Evolutionary conservation across 2,329 filamentous ascomycete genomes (phyloP), one percentile per base, ranked within the genome.

Genomic region (Septoria petroselini): DNA sequence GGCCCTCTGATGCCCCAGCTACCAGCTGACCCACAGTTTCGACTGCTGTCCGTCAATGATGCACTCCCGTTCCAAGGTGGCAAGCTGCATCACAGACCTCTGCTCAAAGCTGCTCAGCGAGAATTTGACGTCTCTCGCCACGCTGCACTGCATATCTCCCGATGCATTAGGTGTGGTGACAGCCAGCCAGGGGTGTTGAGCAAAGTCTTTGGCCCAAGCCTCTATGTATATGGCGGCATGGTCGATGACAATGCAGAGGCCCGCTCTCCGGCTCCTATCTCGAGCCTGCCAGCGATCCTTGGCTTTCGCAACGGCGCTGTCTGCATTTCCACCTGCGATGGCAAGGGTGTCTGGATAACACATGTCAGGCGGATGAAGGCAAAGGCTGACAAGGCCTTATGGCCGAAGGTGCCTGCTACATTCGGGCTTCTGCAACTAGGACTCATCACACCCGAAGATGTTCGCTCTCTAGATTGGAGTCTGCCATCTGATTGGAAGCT

Each of bases 171-270:
- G n/a, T 68, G 65, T 41, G 65, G 64, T 25, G 71, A 73, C 53
- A 73, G 71, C 1, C 71, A 73, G 57, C 71, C 71, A 3, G 71
- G 71, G 27, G 70, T 66, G 37, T 58, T 71, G 25, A 72, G 67
- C 46, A 61, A 58, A 19, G 45, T 71, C 1, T 68, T 73, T 33
- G 70, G 69, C 1, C 61, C 59, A 6, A 66, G 54, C 41, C 58
- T 73, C 11, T 73, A 72, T 40, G 45, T 73, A 11, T 73, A 73
- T 45, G 71, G 71, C 17, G 71, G 71, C n/a, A 55, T 58, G 9
- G 55, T 73, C n/a, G 71, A 73, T 19, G 65, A 68, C 21, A 58
- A 58, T 25, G 19, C 50, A 29, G 53, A 42, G 7, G 57, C 55
- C 0, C 48, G 58, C 4, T 21, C 29, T 5, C 46, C 55, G 3